Evolutionary conservation across 306 rosid species (phyloP).

Genomic region (Ochetophila trinervis): DNA sequence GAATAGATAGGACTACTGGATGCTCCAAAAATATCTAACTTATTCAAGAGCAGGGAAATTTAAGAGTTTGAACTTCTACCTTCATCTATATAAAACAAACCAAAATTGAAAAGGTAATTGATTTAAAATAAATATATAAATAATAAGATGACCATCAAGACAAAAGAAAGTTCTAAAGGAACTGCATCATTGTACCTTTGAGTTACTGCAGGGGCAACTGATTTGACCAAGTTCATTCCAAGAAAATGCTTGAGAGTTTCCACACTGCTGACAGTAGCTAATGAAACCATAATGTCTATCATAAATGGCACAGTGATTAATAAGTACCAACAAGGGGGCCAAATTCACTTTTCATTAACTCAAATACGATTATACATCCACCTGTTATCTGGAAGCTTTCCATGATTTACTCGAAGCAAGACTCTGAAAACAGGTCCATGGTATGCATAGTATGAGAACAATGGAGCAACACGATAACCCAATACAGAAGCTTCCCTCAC

Average conservation of each 20-base stretch:
- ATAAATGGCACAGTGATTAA: constrained; percentile 5
- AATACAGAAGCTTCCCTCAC: constrained; percentile 76
- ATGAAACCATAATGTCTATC: constrained; percentile 70
- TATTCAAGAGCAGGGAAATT: background rate
- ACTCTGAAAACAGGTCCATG: constrained; percentile 93
- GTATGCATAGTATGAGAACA: constrained; percentile 76
- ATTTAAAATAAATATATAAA: too few species aligned
- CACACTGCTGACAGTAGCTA: constrained; percentile 68
- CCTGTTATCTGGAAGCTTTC: constrained; percentile 71
- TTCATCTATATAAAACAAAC: background rate
- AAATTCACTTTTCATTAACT: background rate
- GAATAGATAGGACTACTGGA: background rate
- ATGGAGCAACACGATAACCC: constrained; percentile 73
- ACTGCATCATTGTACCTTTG: constrained; percentile 44
- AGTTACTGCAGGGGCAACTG: constrained; percentile 60
- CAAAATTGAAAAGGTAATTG: background rate
- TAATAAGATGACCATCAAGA: constrained; percentile 3
- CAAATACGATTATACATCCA: constrained; percentile 7
- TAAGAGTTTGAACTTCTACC: background rate
- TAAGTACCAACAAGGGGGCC: background rate
- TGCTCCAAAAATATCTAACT: background rate
- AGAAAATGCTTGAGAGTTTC: constrained; percentile 68
- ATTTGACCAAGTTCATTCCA: constrained; percentile 77
- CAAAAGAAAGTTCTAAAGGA: constrained; percentile 3
- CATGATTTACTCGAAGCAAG: constrained; percentile 70